Conservation (phyloP, 768 basidiomycete species). For the Tylopilus cervinicoccineus region DNA sequence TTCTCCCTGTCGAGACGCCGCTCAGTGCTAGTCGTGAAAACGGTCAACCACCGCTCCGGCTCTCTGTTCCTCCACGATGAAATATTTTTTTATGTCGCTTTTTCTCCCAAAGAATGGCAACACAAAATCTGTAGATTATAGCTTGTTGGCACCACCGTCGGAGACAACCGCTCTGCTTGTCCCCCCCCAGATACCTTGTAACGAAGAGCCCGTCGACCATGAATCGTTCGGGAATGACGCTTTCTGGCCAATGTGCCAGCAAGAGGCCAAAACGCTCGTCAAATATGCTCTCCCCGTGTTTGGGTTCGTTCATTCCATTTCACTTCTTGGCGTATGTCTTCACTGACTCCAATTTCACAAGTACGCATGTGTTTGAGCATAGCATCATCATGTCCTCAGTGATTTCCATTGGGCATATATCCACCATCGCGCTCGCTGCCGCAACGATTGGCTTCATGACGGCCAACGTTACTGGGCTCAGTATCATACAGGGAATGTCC, state of each 20-base stretch:
- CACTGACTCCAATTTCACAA: conserved; percentile 1
- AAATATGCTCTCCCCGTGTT: conserved; percentile 74
- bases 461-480: conserved; percentile 50
- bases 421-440: conserved; percentile 85
- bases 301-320: conserved; percentile 43
- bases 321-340: not conserved
- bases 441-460: conserved; percentile 74
- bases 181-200: conserved; percentile 47
- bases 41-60: not conserved
- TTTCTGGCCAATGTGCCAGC: not conserved
- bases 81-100: conserved; percentile 1
- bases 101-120: not conserved
- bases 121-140: not conserved
- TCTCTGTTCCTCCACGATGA: conserved; percentile 1
- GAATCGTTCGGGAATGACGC: conserved; percentile 23
- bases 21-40: conserved; percentile 3
- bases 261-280: conserved; percentile 39
- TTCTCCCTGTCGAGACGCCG: conserved; percentile 60
- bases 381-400: conserved; percentile 83
- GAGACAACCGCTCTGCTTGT: conserved; percentile 60
- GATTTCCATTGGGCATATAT: conserved; percentile 88
- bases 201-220: conserved; percentile 36
- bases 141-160: conserved; percentile 9
- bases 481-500: conserved; percentile 78
- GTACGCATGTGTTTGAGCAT: conserved; percentile 82